Base-by-base conservation (phyloP, 2,329 filamentous ascomycete species). In the Dendryphion nanum region DNA sequence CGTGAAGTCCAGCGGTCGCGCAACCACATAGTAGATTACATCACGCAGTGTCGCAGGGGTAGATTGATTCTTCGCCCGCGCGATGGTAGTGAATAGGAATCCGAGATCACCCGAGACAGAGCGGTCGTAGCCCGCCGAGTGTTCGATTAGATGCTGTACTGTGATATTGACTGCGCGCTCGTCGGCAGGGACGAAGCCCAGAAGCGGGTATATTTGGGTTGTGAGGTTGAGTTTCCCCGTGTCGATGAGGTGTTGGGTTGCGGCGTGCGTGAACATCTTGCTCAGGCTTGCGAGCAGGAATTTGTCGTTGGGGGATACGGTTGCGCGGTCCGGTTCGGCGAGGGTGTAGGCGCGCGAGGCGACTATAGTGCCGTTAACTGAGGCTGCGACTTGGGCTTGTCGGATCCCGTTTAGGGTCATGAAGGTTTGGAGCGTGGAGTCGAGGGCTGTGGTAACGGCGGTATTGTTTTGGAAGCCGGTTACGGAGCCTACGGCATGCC, bases 281-380 rank as follows among this genome's bases (percentile, higher is more conserved):
- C 43, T 50, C 10, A 52, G 44, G 32, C 53, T 57, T 5, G 38
- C 51, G 8, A 55, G 47, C 14, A 55, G 51, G 33, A 57, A 52
- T 17, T 51, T 51, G 24, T 57, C 51, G 6, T 40, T 29, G 10
- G 42, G 39, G 14, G 46, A 17, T 15, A 50, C 47, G 7, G 48
- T 23, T n/a, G 49, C 37, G 15, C 44, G 47, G 26, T 55, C 41
- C 26, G 38, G 43, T 42, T 57, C 53, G 10, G 50, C 47, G 45
- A 47, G 50, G 19, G 51, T 57, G 40, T 40, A 57, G 6, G 44
- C 47, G 12, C 46, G 50, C 7, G 49, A 42, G 6, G 43, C 44
- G 13, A 54, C 14, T 14, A 50, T 17, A 8, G 35, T 48, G n/a
- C 53, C 50, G 17, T 57, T 48, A 23, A 39, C 15, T 2, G 47